These are phyloP conservation scores for Gastroboletus turbinatus DNA, from an alignment of 1,284 basidiomycete species.

Conservation along the genomic window DNA sequence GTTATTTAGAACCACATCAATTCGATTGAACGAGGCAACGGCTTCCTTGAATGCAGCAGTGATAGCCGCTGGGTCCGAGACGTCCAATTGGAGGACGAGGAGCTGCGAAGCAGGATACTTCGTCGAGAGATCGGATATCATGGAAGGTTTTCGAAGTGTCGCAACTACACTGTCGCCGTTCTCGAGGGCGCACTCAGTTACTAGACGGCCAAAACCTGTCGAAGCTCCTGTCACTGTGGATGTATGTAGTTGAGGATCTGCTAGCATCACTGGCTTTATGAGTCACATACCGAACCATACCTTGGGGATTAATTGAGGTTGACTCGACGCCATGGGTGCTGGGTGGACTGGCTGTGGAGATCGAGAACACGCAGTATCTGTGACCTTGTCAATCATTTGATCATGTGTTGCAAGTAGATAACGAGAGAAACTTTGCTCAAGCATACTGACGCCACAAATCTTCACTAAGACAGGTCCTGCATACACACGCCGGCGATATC, in stretches of 20 bases:
- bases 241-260: background rate
- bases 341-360: background rate
- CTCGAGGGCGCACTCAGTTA: constrained; percentile 27
- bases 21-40: constrained; percentile 22
- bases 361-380: background rate
- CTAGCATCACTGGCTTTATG: background rate
- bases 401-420: background rate
- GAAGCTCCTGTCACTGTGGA: constrained; percentile 34
- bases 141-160: constrained; percentile 30
- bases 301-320: constrained; percentile 8
- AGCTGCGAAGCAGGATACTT: constrained; percentile 25
- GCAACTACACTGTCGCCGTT: constrained; percentile 34
- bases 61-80: constrained; percentile 22
- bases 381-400: background rate
- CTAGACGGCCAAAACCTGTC: constrained; percentile 30
- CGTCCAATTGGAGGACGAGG: constrained; percentile 31
- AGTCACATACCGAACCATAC: constrained; percentile 29
- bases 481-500: background rate
- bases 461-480: background rate
- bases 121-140: constrained; percentile 23
- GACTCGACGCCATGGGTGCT: constrained; percentile 3
- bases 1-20: constrained; percentile 40
- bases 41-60: constrained; percentile 27
- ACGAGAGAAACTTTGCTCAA: background rate
- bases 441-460: background rate